Evolutionary conservation across 768 basidiomycete species (phyloP).

Genomic region (Pseudohyphozyma bogoriensis): DNA sequence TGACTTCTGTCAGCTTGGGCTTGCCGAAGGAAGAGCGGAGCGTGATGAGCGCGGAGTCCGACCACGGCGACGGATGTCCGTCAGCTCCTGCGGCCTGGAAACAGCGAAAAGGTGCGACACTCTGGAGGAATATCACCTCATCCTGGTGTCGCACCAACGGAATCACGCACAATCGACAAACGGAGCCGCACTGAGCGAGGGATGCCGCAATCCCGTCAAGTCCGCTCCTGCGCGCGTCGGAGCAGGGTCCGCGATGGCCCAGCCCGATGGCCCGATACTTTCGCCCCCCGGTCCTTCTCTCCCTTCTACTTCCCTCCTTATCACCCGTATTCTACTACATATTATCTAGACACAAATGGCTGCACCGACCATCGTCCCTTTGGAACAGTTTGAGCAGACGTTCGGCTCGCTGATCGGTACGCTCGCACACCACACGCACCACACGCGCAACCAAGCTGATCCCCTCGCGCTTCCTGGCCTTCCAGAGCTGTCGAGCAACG

Average conservation of each 20-base stretch:
- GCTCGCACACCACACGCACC: background rate
- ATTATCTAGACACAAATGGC: background rate
- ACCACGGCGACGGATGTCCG: no score
- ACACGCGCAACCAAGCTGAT: background rate
- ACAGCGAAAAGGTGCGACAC: no score
- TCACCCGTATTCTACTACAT: background rate
- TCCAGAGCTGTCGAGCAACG: slow-evolving; percentile 77
- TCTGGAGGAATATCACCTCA: no score
- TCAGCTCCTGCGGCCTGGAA: no score
- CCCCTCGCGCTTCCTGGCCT: background rate
- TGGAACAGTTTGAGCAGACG: background rate
- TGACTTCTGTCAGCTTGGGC: no score
- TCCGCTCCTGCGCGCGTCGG: background rate
- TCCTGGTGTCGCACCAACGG: no score
- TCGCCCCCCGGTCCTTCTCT: background rate
- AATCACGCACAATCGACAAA: no score
- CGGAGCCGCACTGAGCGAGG: no score
- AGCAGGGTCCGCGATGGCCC: background rate
- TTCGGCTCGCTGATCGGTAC: slow-evolving; percentile 26
- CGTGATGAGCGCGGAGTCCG: no score
- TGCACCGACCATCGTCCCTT: background rate
- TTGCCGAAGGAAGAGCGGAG: no score
- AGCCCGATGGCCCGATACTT: background rate
- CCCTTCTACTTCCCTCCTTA: background rate
- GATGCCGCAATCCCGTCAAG: background rate